Evolutionary conservation across 768 basidiomycete species (phyloP).

Genomic region (Kwoniella dendrophila): DNA sequence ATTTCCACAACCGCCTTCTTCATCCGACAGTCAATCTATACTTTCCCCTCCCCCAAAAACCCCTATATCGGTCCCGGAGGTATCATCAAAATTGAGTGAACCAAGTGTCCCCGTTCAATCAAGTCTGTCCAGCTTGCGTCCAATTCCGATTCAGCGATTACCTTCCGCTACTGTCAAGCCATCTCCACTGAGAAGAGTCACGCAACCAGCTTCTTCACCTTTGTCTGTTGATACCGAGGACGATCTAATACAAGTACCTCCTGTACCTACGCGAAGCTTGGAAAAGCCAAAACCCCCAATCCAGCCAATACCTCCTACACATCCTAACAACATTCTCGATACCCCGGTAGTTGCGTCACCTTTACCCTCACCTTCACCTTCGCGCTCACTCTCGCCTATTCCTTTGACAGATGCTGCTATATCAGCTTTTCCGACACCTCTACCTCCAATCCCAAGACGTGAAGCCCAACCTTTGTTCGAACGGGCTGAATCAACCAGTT

Average conservation of each 20-base stretch:
- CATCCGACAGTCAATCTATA: background rate
- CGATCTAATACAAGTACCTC: background rate
- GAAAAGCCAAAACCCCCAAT: background rate
- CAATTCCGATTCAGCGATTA: conserved; percentile 1
- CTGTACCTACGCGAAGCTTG: background rate
- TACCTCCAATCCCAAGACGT: background rate
- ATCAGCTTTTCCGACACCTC: background rate
- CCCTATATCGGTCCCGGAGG: background rate
- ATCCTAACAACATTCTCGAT: background rate
- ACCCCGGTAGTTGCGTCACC: background rate
- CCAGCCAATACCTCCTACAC: background rate
- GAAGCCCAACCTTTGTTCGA: conserved; percentile 1
- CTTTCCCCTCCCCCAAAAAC: background rate
- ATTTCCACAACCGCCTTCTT: background rate
- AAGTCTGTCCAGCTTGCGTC: background rate
- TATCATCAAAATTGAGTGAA: too few relatives aligned
- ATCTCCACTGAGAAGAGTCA: conserved; percentile 18
- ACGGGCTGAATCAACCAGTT: conserved; percentile 15
- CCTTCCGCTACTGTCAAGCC: conserved; percentile 21
- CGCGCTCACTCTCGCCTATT: too few relatives aligned
- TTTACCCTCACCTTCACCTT: background rate
- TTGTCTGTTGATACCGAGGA: conserved; percentile 9
- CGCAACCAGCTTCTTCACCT: conserved; percentile 24
- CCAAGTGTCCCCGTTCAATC: background rate
- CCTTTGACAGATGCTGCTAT: too few relatives aligned